Conservation (phyloP, 768 basidiomycete species). For the Suillus decipiens region DNA sequence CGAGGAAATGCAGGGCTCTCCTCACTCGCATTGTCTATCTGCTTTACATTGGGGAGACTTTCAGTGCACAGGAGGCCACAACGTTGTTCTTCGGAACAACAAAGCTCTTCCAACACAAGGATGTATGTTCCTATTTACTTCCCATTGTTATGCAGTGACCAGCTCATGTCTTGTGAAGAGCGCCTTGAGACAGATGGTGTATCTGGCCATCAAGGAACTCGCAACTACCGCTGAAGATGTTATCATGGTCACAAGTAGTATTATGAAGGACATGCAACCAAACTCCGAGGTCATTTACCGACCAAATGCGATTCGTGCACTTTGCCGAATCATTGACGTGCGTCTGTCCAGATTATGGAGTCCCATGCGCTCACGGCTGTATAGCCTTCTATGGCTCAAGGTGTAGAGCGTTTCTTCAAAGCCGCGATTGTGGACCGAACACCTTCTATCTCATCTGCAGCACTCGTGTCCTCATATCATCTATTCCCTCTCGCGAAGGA, state of each 20-base stretch:
- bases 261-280: constrained; percentile 99
- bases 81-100: constrained; percentile 98
- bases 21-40: constrained; percentile 96
- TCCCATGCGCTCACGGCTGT: constrained; percentile 37
- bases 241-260: constrained; percentile 98
- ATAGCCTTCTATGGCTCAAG: constrained; percentile 99
- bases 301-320: constrained; percentile 94
- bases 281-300: constrained; percentile 98
- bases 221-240: constrained; percentile 96
- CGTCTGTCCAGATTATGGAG: constrained; percentile 38
- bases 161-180: constrained; percentile 51
- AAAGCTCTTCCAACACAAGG: constrained; percentile 98
- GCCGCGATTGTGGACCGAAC: constrained; percentile 98
- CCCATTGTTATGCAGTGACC: background rate
- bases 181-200: constrained; percentile 96
- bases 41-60: constrained; percentile 93
- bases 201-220: constrained; percentile 97
- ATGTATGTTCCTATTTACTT: constrained; percentile 60
- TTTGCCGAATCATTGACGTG: constrained; percentile 97
- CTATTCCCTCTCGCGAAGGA: constrained; percentile 92
- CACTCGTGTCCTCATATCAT: constrained; percentile 96
- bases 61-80: constrained; percentile 94
- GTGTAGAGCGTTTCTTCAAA: constrained; percentile 98
- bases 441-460: constrained; percentile 93
- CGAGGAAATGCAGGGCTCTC: constrained; percentile 93